Conservation (phyloP, 345 rosid species). For the Bruguiera parviflora region DNA sequence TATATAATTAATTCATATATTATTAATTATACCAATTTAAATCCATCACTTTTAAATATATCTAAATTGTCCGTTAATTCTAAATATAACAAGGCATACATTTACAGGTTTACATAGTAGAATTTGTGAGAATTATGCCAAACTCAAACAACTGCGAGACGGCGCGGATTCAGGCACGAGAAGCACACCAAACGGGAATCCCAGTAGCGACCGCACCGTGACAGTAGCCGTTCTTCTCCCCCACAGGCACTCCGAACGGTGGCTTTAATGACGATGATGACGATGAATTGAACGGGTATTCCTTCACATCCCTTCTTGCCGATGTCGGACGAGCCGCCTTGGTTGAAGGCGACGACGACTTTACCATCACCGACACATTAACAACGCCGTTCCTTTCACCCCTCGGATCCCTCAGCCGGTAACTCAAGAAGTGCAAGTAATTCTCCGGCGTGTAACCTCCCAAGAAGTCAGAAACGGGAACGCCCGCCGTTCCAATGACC, state of each 20-base stretch:
- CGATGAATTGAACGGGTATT: too few relatives aligned
- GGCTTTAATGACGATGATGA: neutral
- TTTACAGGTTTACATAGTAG: too few relatives aligned
- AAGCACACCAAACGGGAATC: neutral
- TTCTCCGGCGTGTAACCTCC: conserved; percentile 48
- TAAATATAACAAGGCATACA: too few relatives aligned
- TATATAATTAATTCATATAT: too few relatives aligned
- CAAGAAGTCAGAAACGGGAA: conserved; percentile 57
- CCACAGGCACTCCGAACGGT: neutral
- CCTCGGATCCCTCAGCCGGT: conserved; percentile 47
- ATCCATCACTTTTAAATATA: too few relatives aligned
- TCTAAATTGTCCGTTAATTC: too few relatives aligned
- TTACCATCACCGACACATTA: conserved; percentile 53
- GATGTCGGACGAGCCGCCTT: too few relatives aligned
- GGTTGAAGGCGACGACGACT: too few relatives aligned
- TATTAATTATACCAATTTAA: too few relatives aligned
- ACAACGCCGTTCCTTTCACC: conserved; percentile 54
- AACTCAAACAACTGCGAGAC: too few relatives aligned
- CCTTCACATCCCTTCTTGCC: too few relatives aligned
- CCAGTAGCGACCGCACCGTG: neutral
- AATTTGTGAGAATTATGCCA: too few relatives aligned
- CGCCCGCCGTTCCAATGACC: conserved; percentile 36
- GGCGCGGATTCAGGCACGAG: neutral
- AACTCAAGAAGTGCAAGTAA: conserved; percentile 64
- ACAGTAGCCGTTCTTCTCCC: neutral